Base-by-base conservation (phyloP, 1,139 yeast genomes). In the Candida sp. region DNA sequence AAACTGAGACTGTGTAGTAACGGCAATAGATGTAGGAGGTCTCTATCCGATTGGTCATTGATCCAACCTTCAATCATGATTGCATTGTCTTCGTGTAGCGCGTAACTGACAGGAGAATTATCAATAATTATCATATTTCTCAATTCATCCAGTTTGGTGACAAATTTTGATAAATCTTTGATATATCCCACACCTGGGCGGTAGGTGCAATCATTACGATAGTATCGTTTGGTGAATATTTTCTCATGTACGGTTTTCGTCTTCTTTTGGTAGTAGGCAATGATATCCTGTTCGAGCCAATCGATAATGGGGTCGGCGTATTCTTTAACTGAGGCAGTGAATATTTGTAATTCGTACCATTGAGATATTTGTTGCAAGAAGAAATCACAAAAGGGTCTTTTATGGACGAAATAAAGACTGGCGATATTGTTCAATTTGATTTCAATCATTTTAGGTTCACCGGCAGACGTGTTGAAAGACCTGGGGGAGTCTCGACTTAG, bases 241-340 rank as follows among this genome's bases (percentile, higher is more conserved):
- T 45, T 42, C 39, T 23, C 38, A 19, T 36, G 35, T 4, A 25
- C 33, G 19, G 6, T 32, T 32, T 32, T 32, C 12, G 40, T 43
- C 35, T 44, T 41, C 38, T 45, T 47, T 41, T 49, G 49, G 38
- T 47, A 45, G 36, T 49, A 45, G 35, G 49, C 58, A 19, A 61
- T 48, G n/a, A 70, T 60, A 40, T 73, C 77, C 43, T 60, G 61
- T 52, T 73, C 79, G 21, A 93, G 68, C 85, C 95, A 88, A 63
- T 91, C 95, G 42, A 93, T 89, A 48, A 93, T 95, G 0, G 99
- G 99, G 58, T 93, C 99, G 0, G 99, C 99, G 56, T 93, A 93
- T 60, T 90, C 97, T 63, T 83, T 83, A 46, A 93, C 95, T 41
- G 96, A 85, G 2, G 99, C 99, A 0, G 99, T 93, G 68, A 90